These are phyloP conservation scores for Colletotrichum filicis DNA, from an alignment of 2,329 filamentous ascomycete species.

Conservation along the genomic window DNA sequence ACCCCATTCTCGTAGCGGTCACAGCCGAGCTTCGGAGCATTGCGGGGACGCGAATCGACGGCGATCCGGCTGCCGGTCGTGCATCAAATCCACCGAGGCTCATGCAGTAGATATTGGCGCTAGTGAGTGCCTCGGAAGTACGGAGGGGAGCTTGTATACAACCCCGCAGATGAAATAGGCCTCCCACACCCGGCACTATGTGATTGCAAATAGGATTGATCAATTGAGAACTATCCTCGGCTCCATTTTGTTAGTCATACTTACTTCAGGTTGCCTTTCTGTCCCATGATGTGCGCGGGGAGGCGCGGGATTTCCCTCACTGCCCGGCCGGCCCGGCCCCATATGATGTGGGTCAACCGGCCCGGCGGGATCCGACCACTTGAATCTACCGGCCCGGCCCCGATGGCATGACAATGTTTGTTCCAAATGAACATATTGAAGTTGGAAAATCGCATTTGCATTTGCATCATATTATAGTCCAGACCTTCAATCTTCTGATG, in stretches of 20 bases:
- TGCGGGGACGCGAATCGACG: slow-evolving; percentile 1
- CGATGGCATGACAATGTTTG: neutral
- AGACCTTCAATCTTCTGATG: too few species aligned
- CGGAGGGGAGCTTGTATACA: neutral
- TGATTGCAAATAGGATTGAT: neutral
- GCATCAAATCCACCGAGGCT: neutral
- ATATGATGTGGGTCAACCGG: neutral
- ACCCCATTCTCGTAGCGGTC: slow-evolving; percentile 16
- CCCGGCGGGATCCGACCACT: neutral
- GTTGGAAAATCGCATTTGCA: too few species aligned
- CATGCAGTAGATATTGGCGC: neutral
- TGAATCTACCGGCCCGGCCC: neutral
- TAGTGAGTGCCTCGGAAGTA: neutral
- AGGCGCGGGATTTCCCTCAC: neutral
- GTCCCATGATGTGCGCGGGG: fast-evolving
- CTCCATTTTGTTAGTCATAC: neutral
- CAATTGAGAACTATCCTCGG: neutral
- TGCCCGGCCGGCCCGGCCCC: neutral
- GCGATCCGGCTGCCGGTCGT: slow-evolving; percentile 3
- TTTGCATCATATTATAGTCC: too few species aligned
- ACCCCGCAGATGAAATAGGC: neutral
- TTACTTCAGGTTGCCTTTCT: fast-evolving
- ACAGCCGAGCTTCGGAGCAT: slow-evolving; percentile 17
- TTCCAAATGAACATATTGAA: too few species aligned
- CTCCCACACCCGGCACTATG: neutral